phyloP scores from a whole-genome alignment of 2,329 filamentous ascomycete genomes.

The Penicillium paneum region DNA sequence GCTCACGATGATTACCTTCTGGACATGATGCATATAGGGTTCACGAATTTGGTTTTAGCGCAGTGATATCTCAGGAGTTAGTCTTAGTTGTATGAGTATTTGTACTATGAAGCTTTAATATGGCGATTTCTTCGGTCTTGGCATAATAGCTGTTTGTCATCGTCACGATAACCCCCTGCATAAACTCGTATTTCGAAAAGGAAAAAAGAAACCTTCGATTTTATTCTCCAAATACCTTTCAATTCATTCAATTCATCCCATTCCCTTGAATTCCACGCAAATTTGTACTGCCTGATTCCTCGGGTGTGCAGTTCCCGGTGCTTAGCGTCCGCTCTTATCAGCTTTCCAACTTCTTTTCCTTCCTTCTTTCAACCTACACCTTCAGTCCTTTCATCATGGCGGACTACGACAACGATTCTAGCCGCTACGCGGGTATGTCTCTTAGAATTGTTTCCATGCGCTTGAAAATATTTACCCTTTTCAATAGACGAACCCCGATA shows the following conservation, averaged over 20 bases:
- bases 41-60: slow-evolving; percentile 12
- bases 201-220: neutral
- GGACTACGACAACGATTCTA: slow-evolving; percentile 65
- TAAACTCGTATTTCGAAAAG: neutral
- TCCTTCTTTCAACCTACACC: slow-evolving; percentile 20
- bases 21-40: slow-evolving; percentile 16
- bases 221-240: neutral
- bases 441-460: neutral
- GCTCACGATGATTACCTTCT: slow-evolving; percentile 7
- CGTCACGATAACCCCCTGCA: neutral
- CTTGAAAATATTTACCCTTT: neutral
- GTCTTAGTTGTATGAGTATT: slow-evolving; percentile 2
- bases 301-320: slow-evolving; percentile 19
- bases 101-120: neutral
- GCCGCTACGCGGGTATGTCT: slow-evolving; percentile 63
- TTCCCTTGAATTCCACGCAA: neutral
- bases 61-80: neutral
- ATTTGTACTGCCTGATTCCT: slow-evolving; percentile 9
- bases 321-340: slow-evolving; percentile 19
- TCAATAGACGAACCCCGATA: slow-evolving; percentile 59
- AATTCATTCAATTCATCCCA: neutral
- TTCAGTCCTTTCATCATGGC: slow-evolving; percentile 37
- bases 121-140: neutral
- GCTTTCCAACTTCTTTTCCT: slow-evolving; percentile 21
- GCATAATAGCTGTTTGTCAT: neutral